Evolutionary conservation across 495 filamentous ascomycete genomes (phyloP).

Genomic region (Trichocladium antarcticum): DNA sequence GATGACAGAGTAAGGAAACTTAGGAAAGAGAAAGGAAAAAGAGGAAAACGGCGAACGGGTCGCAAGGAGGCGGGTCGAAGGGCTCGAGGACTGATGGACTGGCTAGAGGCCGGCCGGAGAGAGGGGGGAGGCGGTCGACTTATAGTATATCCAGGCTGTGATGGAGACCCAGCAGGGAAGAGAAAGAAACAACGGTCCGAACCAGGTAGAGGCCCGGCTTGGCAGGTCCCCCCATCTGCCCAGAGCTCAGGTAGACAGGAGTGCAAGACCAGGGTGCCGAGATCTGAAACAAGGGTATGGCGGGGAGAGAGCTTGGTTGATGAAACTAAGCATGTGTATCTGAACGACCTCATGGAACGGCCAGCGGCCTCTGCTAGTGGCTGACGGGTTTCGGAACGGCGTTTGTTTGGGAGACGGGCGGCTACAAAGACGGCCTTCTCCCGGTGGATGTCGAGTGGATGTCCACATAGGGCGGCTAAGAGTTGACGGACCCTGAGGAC

Average conservation of each 20-base stretch:
- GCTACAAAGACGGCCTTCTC: constrained; percentile 30
- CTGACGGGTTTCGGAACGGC: constrained; percentile 36
- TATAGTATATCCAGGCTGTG: constrained; percentile 20
- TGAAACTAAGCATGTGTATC: constrained; percentile 42
- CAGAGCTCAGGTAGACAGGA: constrained; percentile 7
- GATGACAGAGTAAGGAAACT: constrained; percentile 20
- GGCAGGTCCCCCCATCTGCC: constrained; percentile 9
- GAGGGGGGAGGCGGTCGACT: constrained; percentile 23
- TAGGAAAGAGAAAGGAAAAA: constrained; percentile 22
- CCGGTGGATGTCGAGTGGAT: constrained; percentile 21
- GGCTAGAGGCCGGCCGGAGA: constrained; percentile 18
- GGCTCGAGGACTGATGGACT: constrained; percentile 23
- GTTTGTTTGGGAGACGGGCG: constrained; percentile 42
- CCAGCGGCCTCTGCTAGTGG: constrained; percentile 38
- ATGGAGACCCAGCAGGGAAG: constrained; percentile 14
- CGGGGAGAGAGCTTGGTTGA: constrained; percentile 26
- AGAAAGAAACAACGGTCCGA: constrained; percentile 13
- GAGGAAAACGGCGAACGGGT: constrained; percentile 20
- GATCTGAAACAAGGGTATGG: constrained; percentile 39
- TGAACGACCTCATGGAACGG: constrained; percentile 33
- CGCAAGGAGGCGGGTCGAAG: constrained; percentile 21
- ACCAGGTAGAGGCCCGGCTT: constrained; percentile 7
- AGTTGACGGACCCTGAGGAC: constrained; percentile 12
- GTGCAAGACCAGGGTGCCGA: constrained; percentile 12
- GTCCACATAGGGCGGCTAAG: constrained; percentile 35